Evolutionary conservation across 805 yeast genomes (phyloP), one percentile per base, ranked within the genome.

Genomic region (Wickerhamomyces bovis): DNA sequence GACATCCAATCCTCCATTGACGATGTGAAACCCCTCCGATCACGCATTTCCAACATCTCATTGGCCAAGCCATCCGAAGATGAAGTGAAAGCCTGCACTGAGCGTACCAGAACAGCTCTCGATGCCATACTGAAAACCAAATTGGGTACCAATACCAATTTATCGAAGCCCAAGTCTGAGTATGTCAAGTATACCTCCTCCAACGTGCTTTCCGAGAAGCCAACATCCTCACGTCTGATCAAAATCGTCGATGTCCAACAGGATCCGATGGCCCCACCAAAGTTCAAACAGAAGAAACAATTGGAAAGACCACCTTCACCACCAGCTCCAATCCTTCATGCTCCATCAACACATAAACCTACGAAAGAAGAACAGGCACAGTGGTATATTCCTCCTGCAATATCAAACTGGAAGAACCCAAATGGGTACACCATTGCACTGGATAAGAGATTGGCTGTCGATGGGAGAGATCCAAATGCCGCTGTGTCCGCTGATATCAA

Each of bases 391-490:
- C 98, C 98, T 0, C 82, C 96, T 0, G 88, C 95, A 1, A 78
- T 92, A 0, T 92, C 98, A 1, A 89, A 88, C 63, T 94, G 98
- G 97, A 90, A 89, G 64, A 94, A 94, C 63, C 87, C 90, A 16
- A 85, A 86, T 55, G 97, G 98, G 1, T 88, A 81, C 60, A 81
- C 96, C 1, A 82, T 90, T 40, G 80, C 85, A 1, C 64, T 90
- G 38, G 96, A 89, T 45, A 86, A 85, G 57, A 71, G 97, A 49
- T 69, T 87, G 46, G 73, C 80, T 2, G 74, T 76, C 13, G 75
- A 70, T 45, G 72, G 72, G 0, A 66, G 72, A 3, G 65, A 63
- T 26, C 64, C 58, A 11, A 65, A 67, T 7, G 63, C 68, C 0
- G 57, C 61, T 31, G 66, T 63, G 13, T 64, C 62, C n/a, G 64